Base-by-base conservation (phyloP, 495 filamentous ascomycete species). In the Pseudomonodictys pantanalensis region DNA sequence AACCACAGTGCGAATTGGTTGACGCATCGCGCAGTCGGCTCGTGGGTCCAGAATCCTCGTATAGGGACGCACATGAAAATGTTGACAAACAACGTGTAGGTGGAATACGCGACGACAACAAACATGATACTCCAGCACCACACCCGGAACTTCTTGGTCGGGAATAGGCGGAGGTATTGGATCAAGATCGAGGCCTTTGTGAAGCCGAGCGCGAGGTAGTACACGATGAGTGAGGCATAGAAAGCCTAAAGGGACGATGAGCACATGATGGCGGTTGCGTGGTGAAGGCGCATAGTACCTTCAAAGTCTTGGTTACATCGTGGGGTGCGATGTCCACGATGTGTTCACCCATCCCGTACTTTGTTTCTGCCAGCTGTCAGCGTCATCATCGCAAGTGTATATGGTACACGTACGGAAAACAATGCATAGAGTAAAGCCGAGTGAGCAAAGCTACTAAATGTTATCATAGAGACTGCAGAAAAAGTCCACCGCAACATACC, bases 1-100 rank as follows among this genome's bases (percentile, higher is more conserved):
- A 78, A 80, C 70, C 77, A 79, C 25, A 78, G 67, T 0, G 72
- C 72, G 18, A 72, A 67, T 43, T 74, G 69, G 50, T 79, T 73
- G 20, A 81, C 59, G 61, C 78, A 81, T 9, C 55, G 71, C 4
- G 66, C 72, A 0, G 30, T 39, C 2, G 28, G 18, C 3, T 52
- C 60, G 1, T 59, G 49, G 11, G 71, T 60, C 80, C 80, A 83
- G 46, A 65, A 69, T 22, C 49, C 61, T 10, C 35, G 25, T 1
- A 75, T 43, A 1, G 73, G 70, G 23, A 38, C 24, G 49, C 73
- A 76, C n/a, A 46, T 49, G 43, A 72, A 72, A 23, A 71, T 56
- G 32, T 49, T 64, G 17, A 47, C 51, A 46, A 68, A 65, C 35
- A 72, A 35, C 3, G 67, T 64, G 68, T 62, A 68, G 15, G 53